Conservation (phyloP, 1,139 yeast species). For the Taiozyma onychis region DNA sequence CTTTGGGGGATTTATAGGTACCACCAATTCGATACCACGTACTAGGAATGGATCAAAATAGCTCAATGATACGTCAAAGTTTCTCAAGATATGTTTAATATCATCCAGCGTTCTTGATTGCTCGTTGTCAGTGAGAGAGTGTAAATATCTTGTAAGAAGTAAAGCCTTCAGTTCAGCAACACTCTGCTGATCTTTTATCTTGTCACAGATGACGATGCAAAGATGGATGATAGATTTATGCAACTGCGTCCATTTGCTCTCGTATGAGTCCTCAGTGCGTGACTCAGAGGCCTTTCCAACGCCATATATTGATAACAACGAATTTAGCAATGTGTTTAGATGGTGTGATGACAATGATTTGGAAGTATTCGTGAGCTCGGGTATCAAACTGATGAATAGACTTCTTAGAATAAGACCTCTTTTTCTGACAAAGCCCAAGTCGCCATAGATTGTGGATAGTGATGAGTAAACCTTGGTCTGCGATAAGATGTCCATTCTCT, state of each 20-base stretch:
- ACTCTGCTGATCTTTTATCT: slow-evolving; percentile 41
- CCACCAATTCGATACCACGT: slow-evolving; percentile 40
- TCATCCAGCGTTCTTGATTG: slow-evolving; percentile 32
- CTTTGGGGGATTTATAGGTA: slow-evolving; percentile 21
- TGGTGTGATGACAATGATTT: slow-evolving; percentile 13
- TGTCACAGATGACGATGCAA: slow-evolving; percentile 50
- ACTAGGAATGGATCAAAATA: slow-evolving; percentile 75
- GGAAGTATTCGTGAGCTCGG: slow-evolving; percentile 28
- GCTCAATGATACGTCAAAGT: slow-evolving; percentile 20
- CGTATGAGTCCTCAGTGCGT: slow-evolving; percentile 17
- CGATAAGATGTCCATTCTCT: slow-evolving; percentile 41
- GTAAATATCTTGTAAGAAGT: slow-evolving; percentile 49
- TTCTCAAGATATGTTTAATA: slow-evolving; percentile 22
- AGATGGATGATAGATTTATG: slow-evolving; percentile 53
- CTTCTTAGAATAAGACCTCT: slow-evolving; percentile 64
- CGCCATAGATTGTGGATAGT: slow-evolving; percentile 59
- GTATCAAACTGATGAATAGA: slow-evolving; percentile 46
- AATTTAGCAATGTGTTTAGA: slow-evolving; percentile 33
- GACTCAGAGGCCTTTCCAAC: slow-evolving; percentile 28
- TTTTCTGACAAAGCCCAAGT: slow-evolving; percentile 59
- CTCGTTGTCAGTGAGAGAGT: slow-evolving; percentile 44
- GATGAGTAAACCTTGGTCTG: slow-evolving; percentile 61
- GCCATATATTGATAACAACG: slow-evolving; percentile 39
- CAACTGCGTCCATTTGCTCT: slow-evolving; percentile 48
- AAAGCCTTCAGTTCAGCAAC: slow-evolving; percentile 44